A percentile compares a stretch with the other conserved stretches of the same genome.
These are phyloP conservation scores for Termitomyces sp. DNA, from an alignment of 768 basidiomycete genomes.

Conservation along the genomic window DNA sequence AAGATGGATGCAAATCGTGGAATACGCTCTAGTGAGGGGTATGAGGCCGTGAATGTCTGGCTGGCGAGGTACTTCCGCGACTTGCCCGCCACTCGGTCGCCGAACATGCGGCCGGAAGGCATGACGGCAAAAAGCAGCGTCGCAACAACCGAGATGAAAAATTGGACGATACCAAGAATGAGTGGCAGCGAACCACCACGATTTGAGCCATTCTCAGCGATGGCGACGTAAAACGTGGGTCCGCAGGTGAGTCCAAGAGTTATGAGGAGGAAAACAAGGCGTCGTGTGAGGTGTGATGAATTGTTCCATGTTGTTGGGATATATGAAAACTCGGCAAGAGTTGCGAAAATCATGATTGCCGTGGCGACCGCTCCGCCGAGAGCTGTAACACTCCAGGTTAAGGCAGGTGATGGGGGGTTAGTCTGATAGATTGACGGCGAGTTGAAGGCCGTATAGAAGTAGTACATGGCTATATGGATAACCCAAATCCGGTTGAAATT, in stretches of 20 bases:
- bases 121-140: slow-evolving; percentile 86
- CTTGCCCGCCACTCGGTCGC: slow-evolving; percentile 94
- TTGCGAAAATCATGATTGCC: slow-evolving; percentile 92
- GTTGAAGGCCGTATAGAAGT: slow-evolving; percentile 95
- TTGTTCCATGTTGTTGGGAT: slow-evolving; percentile 99
- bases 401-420: slow-evolving; percentile 57
- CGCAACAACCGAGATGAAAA: slow-evolving; percentile 85
- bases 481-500: slow-evolving; percentile 99
- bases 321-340: slow-evolving; percentile 92
- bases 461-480: slow-evolving; percentile 91
- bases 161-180: slow-evolving; percentile 95
- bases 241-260: slow-evolving; percentile 89
- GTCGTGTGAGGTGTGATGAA: slow-evolving; percentile 90
- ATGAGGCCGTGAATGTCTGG: slow-evolving; percentile 97
- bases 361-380: slow-evolving; percentile 96
- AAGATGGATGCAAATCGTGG: slow-evolving; percentile 75
- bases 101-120: slow-evolving; percentile 98
- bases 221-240: slow-evolving; percentile 92
- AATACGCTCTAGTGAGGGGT: slow-evolving; percentile 60
- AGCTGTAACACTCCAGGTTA: slow-evolving; percentile 91
- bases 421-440: slow-evolving; percentile 79
- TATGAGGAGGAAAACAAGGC: slow-evolving; percentile 83
- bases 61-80: slow-evolving; percentile 95
- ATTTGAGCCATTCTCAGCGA: slow-evolving; percentile 55
- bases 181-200: slow-evolving; percentile 70